Evolutionary conservation across 2,329 filamentous ascomycete species (phyloP), one percentile per base, ranked within the genome.

Genomic region (Didymella pinodella): DNA sequence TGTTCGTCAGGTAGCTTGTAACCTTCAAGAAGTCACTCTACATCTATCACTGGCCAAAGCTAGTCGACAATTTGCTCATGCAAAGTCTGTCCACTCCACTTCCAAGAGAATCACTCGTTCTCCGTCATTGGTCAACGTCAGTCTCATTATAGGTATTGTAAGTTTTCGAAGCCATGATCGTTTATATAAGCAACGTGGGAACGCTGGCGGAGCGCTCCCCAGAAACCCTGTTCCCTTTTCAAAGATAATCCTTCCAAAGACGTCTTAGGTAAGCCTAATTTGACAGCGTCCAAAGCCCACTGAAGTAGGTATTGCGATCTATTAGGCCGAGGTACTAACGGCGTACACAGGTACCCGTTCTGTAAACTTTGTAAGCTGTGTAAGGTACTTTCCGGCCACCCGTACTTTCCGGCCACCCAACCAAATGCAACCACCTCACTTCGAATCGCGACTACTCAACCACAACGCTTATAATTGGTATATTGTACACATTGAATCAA

Each of bases 301-400:
- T 29, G 5, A 11, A 12, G 41, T 44, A 44, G 32, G 41, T 53
- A 22, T 29, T 46, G 41, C 41, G 41, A 46, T 53, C 41, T 38
- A 3, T 31, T 18, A 11, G 31, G 31, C 46, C 31, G 46, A 48
- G 31, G 31, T 26, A 20, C 20, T 7, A 22, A 25, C 20, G 29
- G 7, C 22, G 12, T 26, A 25, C 31, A 16, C 44, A 46, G 16
- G 28, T 46, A 46, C 44, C 26, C 10, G 8, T 25, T 18, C 10
- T 12, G 29, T 28, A 26, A 5, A 48, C 11, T 32, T 34, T 36
- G 7, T 2, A 22, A 22, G n/a, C n/a, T n/a, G n/a, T n/a, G n/a
- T n/a, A n/a, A n/a, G n/a, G n/a, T n/a, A n/a, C n/a, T n/a, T n/a
- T n/a, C n/a, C n/a, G n/a, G n/a, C n/a, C n/a, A n/a, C n/a, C n/a